Evolutionary conservation across 805 yeast genomes (phyloP).

Genomic region (Pichia kluyveri): DNA sequence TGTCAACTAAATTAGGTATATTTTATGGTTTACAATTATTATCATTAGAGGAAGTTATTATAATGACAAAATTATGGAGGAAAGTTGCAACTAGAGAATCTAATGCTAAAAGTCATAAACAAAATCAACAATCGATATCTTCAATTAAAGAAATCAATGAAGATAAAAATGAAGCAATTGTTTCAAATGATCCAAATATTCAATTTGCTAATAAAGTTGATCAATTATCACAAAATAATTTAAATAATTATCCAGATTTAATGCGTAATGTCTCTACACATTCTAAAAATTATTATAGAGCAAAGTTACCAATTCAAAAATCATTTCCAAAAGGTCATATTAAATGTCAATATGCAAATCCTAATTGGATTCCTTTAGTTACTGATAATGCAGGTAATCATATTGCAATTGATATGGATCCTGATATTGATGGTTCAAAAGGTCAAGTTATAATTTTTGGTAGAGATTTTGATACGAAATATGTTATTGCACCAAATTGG

Average conservation of each 20-base stretch:
- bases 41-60: constrained; percentile 67
- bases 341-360: constrained; percentile 66
- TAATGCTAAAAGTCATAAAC: not conserved
- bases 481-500: constrained; percentile 74
- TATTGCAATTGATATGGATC: constrained; percentile 77
- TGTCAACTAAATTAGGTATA: constrained; percentile 58
- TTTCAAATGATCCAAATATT: constrained; percentile 13
- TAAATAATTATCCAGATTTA: constrained; percentile 16
- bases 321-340: constrained; percentile 69
- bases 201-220: constrained; percentile 13
- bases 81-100: constrained; percentile 36
- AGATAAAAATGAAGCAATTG: not conserved
- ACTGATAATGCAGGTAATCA: constrained; percentile 85
- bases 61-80: constrained; percentile 78
- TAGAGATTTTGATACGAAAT: constrained; percentile 83
- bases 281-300: constrained; percentile 25
- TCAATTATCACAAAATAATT: constrained; percentile 7
- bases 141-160: not conserved
- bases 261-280: constrained; percentile 19
- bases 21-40: constrained; percentile 71
- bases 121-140: not conserved
- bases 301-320: constrained; percentile 40
- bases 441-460: constrained; percentile 91
- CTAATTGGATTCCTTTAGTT: constrained; percentile 81
- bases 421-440: constrained; percentile 59